These are phyloP conservation scores for Miscanthus lutarioriparius DNA, from an alignment of 176 grass and related monocot species.

Conservation along the genomic window DNA sequence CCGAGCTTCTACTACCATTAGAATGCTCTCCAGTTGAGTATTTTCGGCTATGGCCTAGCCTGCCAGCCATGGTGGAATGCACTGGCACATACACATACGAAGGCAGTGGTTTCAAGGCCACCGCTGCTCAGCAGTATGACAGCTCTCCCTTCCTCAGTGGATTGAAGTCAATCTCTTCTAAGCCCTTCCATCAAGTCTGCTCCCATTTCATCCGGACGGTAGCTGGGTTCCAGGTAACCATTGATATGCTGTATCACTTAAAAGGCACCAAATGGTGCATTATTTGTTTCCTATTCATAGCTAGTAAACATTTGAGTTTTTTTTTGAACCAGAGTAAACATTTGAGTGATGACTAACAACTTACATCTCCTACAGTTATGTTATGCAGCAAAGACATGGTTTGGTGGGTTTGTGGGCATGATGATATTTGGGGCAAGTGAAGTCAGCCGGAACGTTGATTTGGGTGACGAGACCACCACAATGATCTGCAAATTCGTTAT, in stretches of 20 bases:
- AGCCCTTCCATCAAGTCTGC: conserved; percentile 98
- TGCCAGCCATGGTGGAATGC: conserved; percentile 91
- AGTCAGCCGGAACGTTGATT: conserved; percentile 92
- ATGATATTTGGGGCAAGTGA: conserved; percentile 99
- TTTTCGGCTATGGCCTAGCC: conserved; percentile 91
- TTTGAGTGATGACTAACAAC: background rate
- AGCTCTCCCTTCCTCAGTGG: conserved; percentile 88
- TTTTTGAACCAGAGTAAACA: no score
- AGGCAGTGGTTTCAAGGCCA: conserved; percentile 99
- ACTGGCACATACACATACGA: conserved; percentile 93
- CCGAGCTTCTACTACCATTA: conserved; percentile 88
- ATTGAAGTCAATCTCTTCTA: conserved; percentile 73
- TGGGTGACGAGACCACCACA: conserved; percentile 93
- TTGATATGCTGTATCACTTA: background rate
- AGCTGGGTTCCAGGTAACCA: conserved; percentile 91
- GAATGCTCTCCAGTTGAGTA: conserved; percentile 92
- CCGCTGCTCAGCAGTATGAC: conserved; percentile 95
- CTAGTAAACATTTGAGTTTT: background rate
- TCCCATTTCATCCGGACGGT: conserved; percentile 96
- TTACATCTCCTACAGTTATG: conserved; percentile 58
- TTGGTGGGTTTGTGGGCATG: conserved; percentile 95
- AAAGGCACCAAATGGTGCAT: background rate
- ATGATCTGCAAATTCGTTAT: conserved; percentile 99
- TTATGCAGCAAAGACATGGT: conserved; percentile 96
- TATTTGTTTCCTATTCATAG: background rate